Percentiles rank a stretch among this genome's conserved stretches.
phyloP scores from a whole-genome alignment of 495 filamentous ascomycete species.

The Umbilicaria muhlenbergii region DNA sequence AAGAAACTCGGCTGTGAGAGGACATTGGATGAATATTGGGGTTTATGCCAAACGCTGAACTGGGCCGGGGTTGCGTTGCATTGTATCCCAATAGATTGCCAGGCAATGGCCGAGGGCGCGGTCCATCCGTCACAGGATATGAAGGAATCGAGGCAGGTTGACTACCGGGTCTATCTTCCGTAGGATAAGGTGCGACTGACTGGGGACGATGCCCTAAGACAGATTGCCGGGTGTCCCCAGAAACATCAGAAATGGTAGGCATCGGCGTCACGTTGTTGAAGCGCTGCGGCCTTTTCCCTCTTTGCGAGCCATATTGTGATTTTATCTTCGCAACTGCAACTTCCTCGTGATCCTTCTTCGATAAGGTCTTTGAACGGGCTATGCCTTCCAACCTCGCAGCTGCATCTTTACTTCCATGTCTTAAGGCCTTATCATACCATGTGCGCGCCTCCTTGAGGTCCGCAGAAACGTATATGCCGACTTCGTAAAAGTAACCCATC shows the following conservation, averaged over 20 bases:
- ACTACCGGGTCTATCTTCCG: constrained; percentile 35
- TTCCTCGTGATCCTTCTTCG: constrained; percentile 82
- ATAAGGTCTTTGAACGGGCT: constrained; percentile 69
- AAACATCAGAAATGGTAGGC: constrained; percentile 33
- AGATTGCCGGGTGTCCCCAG: constrained; percentile 34
- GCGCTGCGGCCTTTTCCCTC: constrained; percentile 49
- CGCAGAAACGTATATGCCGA: constrained; percentile 72
- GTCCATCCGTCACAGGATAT: constrained; percentile 35
- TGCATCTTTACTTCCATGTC: constrained; percentile 87
- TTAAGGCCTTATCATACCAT: constrained; percentile 85
- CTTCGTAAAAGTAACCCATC: constrained; percentile 94
- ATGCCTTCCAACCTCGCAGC: constrained; percentile 68
- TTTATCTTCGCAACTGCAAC: constrained; percentile 82
- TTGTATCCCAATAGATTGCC: constrained; percentile 13
- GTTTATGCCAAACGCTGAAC: constrained; percentile 53
- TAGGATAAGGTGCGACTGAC: constrained; percentile 51
- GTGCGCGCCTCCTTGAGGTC: constrained; percentile 68
- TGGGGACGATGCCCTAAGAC: constrained; percentile 21
- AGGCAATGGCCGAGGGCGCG: constrained; percentile 2
- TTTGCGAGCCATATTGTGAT: constrained; percentile 78
- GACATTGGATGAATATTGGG: constrained; percentile 33
- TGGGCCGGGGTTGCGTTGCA: constrained; percentile 35
- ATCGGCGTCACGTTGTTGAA: constrained; percentile 34
- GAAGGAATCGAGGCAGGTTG: constrained; percentile 27
- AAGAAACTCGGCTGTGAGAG: constrained; percentile 4